These are phyloP conservation scores for Phialophora expanda DNA, from an alignment of 2,329 filamentous ascomycete genomes.

Conservation along the genomic window DNA sequence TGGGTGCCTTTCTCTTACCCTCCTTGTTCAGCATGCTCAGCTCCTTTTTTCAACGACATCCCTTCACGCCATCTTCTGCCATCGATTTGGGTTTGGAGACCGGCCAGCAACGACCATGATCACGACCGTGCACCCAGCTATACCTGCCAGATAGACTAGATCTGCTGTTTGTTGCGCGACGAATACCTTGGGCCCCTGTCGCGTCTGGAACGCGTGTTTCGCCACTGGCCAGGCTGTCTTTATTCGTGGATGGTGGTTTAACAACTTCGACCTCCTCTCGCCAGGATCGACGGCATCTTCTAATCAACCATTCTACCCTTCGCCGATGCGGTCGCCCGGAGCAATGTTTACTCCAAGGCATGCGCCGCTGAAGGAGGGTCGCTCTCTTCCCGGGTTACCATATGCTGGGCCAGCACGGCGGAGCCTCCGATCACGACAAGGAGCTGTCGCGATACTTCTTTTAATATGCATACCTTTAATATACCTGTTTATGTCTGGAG, in stretches of 20 bases:
- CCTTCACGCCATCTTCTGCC: conserved; percentile 5
- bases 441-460: conserved; percentile 25
- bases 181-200: conserved; percentile 21
- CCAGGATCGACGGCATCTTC: not conserved
- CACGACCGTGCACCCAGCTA: conserved; percentile 9
- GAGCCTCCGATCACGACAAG: conserved; percentile 27
- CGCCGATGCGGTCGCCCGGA: conserved; percentile 24
- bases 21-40: conserved; percentile 6
- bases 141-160: conserved; percentile 11
- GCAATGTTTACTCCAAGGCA: conserved; percentile 35
- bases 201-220: conserved; percentile 35
- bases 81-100: not conserved
- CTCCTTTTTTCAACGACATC: conserved; percentile 18
- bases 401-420: conserved; percentile 30
- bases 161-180: not conserved
- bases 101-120: conserved; percentile 7
- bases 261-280: conserved; percentile 25
- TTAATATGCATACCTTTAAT: conserved; percentile 33
- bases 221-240: conserved; percentile 16
- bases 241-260: conserved; percentile 10
- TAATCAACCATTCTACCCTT: not conserved
- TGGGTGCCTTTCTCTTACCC: not conserved
- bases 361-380: conserved; percentile 34
- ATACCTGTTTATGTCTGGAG: conserved; percentile 26
- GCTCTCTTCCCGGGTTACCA: conserved; percentile 36